These are phyloP conservation scores for Lunasporangiospora selenospora DNA, from an alignment of 192 early-diverging fungal genomes.

Conservation along the genomic window DNA sequence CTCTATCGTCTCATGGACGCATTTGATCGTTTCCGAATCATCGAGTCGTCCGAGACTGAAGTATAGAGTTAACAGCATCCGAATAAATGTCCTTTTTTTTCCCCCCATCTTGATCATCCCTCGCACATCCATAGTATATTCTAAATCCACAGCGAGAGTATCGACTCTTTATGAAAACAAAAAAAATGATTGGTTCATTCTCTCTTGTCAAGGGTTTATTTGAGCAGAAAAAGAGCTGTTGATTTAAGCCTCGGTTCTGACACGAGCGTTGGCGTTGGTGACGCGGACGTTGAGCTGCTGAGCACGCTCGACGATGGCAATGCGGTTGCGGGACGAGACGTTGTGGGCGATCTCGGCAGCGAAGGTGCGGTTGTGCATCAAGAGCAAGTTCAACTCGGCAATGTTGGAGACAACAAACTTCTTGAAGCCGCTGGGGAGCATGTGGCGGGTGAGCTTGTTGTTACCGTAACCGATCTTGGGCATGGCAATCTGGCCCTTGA, in stretches of 20 bases:
- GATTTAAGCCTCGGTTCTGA: slow-evolving; percentile 80
- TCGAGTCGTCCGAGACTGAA: too few relatives aligned
- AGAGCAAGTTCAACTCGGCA: slow-evolving; percentile 90
- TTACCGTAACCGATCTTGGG: slow-evolving; percentile 99
- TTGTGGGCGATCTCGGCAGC: slow-evolving; percentile 99
- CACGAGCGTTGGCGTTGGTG: slow-evolving; percentile 88
- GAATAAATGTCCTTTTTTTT: too few relatives aligned
- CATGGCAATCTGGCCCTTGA: slow-evolving; percentile 97
- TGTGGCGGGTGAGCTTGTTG: slow-evolving; percentile 94
- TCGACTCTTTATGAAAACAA: too few relatives aligned
- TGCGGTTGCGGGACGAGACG: slow-evolving; percentile 93
- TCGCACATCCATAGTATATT: too few relatives aligned
- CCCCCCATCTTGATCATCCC: too few relatives aligned
- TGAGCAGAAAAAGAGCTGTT: too few relatives aligned
- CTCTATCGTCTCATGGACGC: slow-evolving; percentile 32
- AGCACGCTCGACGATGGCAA: slow-evolving; percentile 92
- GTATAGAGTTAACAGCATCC: too few relatives aligned
- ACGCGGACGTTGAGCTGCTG: slow-evolving; percentile 97
- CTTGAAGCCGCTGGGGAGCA: slow-evolving; percentile 98
- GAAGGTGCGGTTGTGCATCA: slow-evolving; percentile 99
- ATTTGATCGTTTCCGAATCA: slow-evolving; percentile 38
- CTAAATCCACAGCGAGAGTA: too few relatives aligned
- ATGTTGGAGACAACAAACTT: slow-evolving; percentile 96
- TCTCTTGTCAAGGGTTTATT: too few relatives aligned
- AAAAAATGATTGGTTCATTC: too few relatives aligned